A percentile compares a stretch with the other conserved stretches of the same genome.
Evolutionary conservation across 768 basidiomycete genomes (phyloP).

Genomic region (Trametes meyenii): DNA sequence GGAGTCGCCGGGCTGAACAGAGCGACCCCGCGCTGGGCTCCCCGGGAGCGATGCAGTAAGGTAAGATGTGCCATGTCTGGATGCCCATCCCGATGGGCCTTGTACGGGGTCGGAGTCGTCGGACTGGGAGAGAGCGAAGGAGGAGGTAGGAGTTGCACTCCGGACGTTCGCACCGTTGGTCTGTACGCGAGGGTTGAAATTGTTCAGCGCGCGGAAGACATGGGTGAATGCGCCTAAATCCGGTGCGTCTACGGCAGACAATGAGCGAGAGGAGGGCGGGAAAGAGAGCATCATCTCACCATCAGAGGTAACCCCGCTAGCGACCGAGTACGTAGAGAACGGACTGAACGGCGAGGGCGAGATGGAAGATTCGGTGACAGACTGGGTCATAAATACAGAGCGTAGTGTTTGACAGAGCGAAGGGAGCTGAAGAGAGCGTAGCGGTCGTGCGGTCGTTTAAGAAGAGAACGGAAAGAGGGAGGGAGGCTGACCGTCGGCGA

Average conservation of each 20-base stretch:
- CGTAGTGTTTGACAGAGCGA: slow-evolving; percentile 3
- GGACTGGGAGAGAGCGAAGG: slow-evolving; percentile 36
- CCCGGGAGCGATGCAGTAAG: slow-evolving; percentile 41
- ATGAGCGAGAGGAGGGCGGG: neutral
- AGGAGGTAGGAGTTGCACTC: slow-evolving; percentile 32
- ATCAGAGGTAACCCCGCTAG: slow-evolving; percentile 41
- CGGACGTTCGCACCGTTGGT: slow-evolving; percentile 26
- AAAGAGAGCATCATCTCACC: slow-evolving; percentile 31
- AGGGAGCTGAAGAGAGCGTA: slow-evolving; percentile 16
- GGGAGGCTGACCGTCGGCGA: slow-evolving; percentile 2
- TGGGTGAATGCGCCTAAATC: slow-evolving; percentile 74
- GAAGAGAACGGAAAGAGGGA: neutral
- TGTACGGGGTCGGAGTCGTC: slow-evolving; percentile 41
- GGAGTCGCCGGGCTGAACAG: slow-evolving; percentile 24
- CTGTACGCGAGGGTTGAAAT: slow-evolving; percentile 51
- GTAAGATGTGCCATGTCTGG: slow-evolving; percentile 60
- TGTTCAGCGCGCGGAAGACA: slow-evolving; percentile 67
- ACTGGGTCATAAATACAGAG: slow-evolving; percentile 32
- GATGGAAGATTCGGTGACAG: slow-evolving; percentile 39
- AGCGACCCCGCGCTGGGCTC: slow-evolving; percentile 16
- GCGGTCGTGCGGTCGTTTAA: slow-evolving; percentile 17
- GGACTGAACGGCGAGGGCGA: slow-evolving; percentile 43
- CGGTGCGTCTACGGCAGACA: slow-evolving; percentile 51
- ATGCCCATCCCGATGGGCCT: slow-evolving; percentile 69
- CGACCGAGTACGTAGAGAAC: slow-evolving; percentile 37